phyloP scores from a whole-genome alignment of 2,329 filamentous ascomycete genomes.

The Nigrospora sphaerica region DNA sequence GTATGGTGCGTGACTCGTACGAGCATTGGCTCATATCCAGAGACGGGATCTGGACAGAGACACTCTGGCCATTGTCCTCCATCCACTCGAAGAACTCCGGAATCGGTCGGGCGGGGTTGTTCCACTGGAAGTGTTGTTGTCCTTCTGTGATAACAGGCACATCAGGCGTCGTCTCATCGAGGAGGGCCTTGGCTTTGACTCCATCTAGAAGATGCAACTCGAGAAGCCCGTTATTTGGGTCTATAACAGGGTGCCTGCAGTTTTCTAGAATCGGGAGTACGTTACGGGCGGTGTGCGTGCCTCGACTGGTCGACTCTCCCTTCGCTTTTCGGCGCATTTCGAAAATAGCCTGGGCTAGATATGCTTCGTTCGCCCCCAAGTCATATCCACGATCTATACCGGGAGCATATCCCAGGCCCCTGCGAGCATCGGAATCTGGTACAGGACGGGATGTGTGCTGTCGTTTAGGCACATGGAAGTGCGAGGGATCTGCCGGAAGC shows the following conservation, averaged over 20 bases:
- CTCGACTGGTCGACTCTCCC: neutral
- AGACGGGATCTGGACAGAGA: conserved; percentile 3
- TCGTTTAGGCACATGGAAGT: neutral
- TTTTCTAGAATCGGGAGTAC: neutral
- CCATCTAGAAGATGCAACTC: conserved; percentile 1
- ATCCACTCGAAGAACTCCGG: conserved; percentile 1
- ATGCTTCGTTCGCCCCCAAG: neutral
- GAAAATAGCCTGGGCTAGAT: neutral
- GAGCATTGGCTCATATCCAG: neutral
- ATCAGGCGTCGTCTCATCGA: conserved; percentile 1
- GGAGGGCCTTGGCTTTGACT: conserved; percentile 1
- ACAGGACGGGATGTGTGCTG: neutral
- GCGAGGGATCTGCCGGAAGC: neutral
- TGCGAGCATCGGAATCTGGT: neutral
- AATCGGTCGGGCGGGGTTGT: neutral
- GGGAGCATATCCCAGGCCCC: neutral
- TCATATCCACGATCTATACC: neutral
- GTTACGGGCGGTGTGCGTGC: neutral
- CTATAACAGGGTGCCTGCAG: too few species aligned
- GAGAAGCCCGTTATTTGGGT: neutral
- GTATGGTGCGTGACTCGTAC: conserved; percentile 1
- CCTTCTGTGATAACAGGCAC: conserved; percentile 1
- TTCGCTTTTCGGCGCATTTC: neutral
- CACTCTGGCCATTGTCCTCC: neutral
- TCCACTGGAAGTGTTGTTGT: conserved; percentile 1